Evolutionary conservation across 1,284 basidiomycete species (phyloP), one percentile per base, ranked within the genome.

Genomic region (Tilletia indica): DNA sequence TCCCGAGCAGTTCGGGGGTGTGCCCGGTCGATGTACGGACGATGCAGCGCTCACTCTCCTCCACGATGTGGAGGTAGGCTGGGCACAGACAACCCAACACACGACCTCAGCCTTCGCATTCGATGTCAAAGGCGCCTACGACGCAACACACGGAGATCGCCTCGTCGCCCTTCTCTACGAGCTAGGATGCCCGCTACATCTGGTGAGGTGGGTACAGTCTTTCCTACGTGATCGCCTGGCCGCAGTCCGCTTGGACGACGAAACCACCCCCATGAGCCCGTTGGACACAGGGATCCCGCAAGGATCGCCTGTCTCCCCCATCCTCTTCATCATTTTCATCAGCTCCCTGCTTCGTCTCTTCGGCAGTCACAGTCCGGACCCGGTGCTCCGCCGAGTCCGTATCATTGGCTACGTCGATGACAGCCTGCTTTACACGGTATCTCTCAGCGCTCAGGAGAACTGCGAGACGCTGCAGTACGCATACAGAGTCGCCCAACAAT

Each of bases 321-420:
- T 61, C 6, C 34, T 61, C 8, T 61, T 61, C 58, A 61, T 61
- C 58, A 25, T 61, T 6, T 61, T 61, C 58, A 19, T 61, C 3
- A 61, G 58, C 58, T 31, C 58, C 3, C 58, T 61, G 21, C 58
- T 61, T 4, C 58, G 58, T 5, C 58, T 61, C 3, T 61, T 61
- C 36, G 58, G 58, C 21, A 11, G 16, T 38, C 58, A 61, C 3
- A 34, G 25, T 9, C 8, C 3, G 8, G 58, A 61, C 19, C 58
- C 9, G 3, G 21, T 9, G 3, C 58, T 61, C 8, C 21, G 58
- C 3, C 3, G 25, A 14, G 4, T 61, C 25, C 4, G 58, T 4
- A 19, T 61, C 5, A 61, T 61, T 36, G 58, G 58, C 12, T 61
- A 12, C 58, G 19, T 61, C 36, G 58, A 61, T 36, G 58, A 61